Evolutionary conservation across 345 rosid genomes (phyloP).

Genomic region (Balakata baccata): DNA sequence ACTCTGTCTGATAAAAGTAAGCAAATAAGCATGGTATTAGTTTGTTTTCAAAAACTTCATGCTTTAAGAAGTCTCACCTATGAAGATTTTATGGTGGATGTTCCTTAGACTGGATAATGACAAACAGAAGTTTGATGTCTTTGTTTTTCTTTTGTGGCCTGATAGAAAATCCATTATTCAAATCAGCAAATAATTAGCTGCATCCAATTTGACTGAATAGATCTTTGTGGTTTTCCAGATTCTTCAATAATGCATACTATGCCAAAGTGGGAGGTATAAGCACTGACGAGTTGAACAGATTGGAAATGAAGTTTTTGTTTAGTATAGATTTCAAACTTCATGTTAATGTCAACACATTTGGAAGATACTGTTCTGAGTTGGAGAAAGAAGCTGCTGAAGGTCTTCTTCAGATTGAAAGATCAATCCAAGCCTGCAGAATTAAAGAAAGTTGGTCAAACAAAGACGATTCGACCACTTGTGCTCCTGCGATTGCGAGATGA

Average conservation of each 20-base stretch:
- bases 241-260: conserved; percentile 81
- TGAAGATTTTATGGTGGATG: no score
- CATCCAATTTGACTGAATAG: no score
- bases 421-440: conserved; percentile 49
- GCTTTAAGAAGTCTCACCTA: neutral
- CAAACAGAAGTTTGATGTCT: no score
- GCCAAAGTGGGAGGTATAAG: conserved; percentile 91
- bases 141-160: no score
- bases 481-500: conserved; percentile 52
- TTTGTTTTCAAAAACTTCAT: neutral
- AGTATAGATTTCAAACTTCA: conserved; percentile 77
- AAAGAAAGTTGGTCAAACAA: conserved; percentile 54
- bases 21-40: no score
- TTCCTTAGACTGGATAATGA: no score
- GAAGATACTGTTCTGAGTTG: conserved; percentile 52
- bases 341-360: conserved; percentile 62
- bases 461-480: conserved; percentile 46
- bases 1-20: no score
- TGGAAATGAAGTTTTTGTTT: conserved; percentile 84
- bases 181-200: no score
- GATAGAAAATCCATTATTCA: no score
- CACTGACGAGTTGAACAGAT: conserved; percentile 68
- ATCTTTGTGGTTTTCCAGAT: conserved; percentile 42
- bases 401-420: conserved; percentile 46
- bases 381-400: conserved; percentile 51